Conservation (phyloP, 2,329 filamentous ascomycete genomes). For the Neopestalotiopsis rosae region DNA sequence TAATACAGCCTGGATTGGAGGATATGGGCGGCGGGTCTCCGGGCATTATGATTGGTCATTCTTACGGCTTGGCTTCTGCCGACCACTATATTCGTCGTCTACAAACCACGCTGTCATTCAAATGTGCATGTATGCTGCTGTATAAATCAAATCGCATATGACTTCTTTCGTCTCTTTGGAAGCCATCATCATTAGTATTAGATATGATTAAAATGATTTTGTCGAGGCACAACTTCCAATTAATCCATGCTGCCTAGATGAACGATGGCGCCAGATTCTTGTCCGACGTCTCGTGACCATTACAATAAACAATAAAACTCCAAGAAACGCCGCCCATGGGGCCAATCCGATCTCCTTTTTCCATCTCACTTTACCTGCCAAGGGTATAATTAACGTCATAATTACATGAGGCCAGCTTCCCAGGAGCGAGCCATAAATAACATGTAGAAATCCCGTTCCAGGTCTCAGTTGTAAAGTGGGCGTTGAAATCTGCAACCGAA, state of each 20-base stretch:
- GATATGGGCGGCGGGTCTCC: not conserved
- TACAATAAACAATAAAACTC: not conserved
- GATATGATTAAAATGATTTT: not conserved
- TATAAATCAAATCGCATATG: not conserved
- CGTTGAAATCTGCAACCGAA: not conserved
- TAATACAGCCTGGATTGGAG: not conserved
- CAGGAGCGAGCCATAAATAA: slow-evolving; percentile 7
- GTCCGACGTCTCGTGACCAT: not conserved
- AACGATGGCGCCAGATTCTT: not conserved
- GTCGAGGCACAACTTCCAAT: slow-evolving; percentile 1
- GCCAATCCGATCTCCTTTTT: slow-evolving; percentile 10
- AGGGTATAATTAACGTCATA: slow-evolving; percentile 18
- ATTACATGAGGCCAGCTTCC: slow-evolving; percentile 15
- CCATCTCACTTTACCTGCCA: slow-evolving; percentile 12
- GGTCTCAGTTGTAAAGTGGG: slow-evolving; percentile 3
- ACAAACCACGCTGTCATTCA: not conserved
- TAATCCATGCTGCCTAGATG: not conserved
- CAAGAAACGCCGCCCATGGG: slow-evolving; percentile 10
- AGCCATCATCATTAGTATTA: not conserved
- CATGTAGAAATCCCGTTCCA: slow-evolving; percentile 3
- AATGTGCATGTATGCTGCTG: not conserved
- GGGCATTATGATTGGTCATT: not conserved
- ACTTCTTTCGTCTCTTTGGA: too few species aligned
- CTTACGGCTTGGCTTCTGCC: not conserved
- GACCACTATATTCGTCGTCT: not conserved